These are phyloP conservation scores for Metarhizium rileyi DNA, from an alignment of 2,329 filamentous ascomycete genomes.

Conservation along the genomic window DNA sequence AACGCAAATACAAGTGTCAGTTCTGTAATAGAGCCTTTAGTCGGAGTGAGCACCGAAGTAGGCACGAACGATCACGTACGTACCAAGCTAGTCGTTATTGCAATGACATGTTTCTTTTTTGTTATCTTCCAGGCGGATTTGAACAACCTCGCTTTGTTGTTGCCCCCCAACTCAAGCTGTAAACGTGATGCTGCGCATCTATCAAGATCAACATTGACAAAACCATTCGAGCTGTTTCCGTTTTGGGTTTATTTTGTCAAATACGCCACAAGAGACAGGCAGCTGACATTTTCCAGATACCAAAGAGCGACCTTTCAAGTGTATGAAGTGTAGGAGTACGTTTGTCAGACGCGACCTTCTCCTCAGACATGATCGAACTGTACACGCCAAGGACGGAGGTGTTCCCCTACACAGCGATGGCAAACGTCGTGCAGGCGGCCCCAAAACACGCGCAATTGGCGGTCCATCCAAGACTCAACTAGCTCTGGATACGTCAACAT, in stretches of 20 bases:
- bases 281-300: conserved; percentile 55
- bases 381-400: conserved; percentile 96
- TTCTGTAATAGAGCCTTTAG: conserved; percentile 98
- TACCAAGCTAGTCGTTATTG: conserved; percentile 22
- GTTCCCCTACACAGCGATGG: conserved; percentile 88
- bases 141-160: neutral
- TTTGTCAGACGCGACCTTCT: conserved; percentile 96
- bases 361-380: conserved; percentile 92
- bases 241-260: neutral
- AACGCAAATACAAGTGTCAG: conserved; percentile 99
- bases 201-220: no score
- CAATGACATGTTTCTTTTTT: neutral
- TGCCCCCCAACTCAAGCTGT: neutral
- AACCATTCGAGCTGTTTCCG: no score
- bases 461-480: conserved; percentile 68
- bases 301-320: conserved; percentile 98
- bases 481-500: conserved; percentile 69
- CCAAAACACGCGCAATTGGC: conserved; percentile 55
- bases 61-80: conserved; percentile 97
- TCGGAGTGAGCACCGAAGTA: conserved; percentile 89
- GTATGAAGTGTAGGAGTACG: conserved; percentile 94
- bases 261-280: neutral
- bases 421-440: conserved; percentile 66
- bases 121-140: neutral
- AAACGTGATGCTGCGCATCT: no score